Conservation (phyloP, 495 filamentous ascomycete species). For the Aspergillus haitiensis region DNA sequence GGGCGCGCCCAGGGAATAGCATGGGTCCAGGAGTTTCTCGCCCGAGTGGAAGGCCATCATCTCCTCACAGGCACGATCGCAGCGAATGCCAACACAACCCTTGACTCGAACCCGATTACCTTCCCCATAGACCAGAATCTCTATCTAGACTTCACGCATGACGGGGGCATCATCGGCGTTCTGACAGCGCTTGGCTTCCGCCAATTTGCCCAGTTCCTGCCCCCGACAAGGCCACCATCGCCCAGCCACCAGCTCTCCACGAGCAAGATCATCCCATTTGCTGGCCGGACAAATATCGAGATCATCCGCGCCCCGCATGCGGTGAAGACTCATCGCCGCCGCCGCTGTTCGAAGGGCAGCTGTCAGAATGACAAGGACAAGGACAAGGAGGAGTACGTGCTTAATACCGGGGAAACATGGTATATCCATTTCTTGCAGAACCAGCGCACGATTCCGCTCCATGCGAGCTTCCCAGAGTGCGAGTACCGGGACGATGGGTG, state of each 20-base stretch:
- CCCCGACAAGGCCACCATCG: slow-evolving; percentile 39
- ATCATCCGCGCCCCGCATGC: slow-evolving; percentile 58
- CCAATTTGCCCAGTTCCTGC: slow-evolving; percentile 54
- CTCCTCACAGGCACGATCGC: slow-evolving; percentile 43
- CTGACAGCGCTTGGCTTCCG: slow-evolving; percentile 54
- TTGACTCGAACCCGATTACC: slow-evolving; percentile 44
- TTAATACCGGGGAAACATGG: slow-evolving; percentile 38
- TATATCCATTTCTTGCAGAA: slow-evolving; percentile 68
- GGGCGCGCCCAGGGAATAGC: slow-evolving; percentile 59
- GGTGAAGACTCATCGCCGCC: slow-evolving; percentile 48
- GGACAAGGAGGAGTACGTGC: slow-evolving; percentile 18
- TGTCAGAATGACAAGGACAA: no score
- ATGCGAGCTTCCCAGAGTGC: slow-evolving; percentile 55
- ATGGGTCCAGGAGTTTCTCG: slow-evolving; percentile 60
- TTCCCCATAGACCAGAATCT: slow-evolving; percentile 52
- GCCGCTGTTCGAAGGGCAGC: no score
- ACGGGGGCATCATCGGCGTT: slow-evolving; percentile 35
- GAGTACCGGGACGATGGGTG: slow-evolving; percentile 59
- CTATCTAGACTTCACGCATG: slow-evolving; percentile 41
- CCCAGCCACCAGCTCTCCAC: slow-evolving; percentile 52
- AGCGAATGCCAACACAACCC: slow-evolving; percentile 57
- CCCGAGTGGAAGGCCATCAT: slow-evolving; percentile 55
- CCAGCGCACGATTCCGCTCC: slow-evolving; percentile 61
- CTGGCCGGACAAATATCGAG: slow-evolving; percentile 61
- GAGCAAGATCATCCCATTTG: slow-evolving; percentile 60